Percentiles rank a stretch among this genome's conserved stretches.
Conservation (phyloP, 2,329 filamentous ascomycete species). For the Simplicillium sp. region DNA sequence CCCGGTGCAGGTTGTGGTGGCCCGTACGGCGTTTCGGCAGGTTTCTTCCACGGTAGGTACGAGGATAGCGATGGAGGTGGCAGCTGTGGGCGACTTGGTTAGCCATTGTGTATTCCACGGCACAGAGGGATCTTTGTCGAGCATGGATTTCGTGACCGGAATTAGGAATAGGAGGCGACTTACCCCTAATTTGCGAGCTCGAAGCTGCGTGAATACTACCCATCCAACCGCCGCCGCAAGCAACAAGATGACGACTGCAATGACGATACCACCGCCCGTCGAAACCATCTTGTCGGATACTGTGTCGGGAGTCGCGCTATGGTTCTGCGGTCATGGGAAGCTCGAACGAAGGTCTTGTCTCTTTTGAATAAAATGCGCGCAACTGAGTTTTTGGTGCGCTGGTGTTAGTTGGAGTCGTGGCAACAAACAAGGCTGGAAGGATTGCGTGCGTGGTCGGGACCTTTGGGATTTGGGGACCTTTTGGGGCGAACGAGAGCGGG, state of each 20-base stretch:
- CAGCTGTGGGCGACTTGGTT: constrained; percentile 32
- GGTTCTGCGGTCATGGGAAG: background rate
- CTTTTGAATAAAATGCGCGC: no score
- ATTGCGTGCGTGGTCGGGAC: no score
- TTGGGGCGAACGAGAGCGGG: no score
- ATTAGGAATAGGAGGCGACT: constrained; percentile 15
- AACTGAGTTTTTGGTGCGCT: no score
- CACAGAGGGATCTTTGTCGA: no score
- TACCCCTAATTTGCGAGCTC: constrained; percentile 63
- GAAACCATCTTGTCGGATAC: constrained; percentile 37
- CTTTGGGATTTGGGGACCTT: no score
- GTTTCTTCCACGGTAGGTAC: constrained; percentile 61
- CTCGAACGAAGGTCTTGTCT: constrained; percentile 1
- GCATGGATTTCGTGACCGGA: no score
- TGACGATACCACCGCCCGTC: constrained; percentile 58
- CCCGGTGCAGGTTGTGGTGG: constrained; percentile 46
- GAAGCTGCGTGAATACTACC: constrained; percentile 62
- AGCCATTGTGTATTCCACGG: no score
- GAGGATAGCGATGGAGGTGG: constrained; percentile 58
- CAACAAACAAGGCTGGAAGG: no score
- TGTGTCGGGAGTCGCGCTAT: background rate
- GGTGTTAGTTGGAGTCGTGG: no score
- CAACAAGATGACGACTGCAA: constrained; percentile 58
- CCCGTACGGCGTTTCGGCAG: constrained; percentile 32
- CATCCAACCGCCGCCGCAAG: constrained; percentile 51